These are phyloP conservation scores for Echites panduratus DNA, from an alignment of 257 asterid species.

Conservation along the genomic window DNA sequence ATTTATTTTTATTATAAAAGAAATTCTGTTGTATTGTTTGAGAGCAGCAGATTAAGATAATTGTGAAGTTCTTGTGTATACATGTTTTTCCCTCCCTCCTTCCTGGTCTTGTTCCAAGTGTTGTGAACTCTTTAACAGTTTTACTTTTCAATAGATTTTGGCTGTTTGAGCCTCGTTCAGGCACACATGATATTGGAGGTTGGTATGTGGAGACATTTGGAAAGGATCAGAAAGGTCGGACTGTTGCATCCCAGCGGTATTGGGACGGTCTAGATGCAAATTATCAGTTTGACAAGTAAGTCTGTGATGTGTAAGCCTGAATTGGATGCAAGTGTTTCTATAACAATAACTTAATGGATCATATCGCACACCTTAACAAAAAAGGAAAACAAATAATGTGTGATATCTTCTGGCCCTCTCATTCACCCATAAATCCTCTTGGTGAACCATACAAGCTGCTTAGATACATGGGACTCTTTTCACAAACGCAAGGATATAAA, in stretches of 20 bases:
- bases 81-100: not conserved
- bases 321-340: constrained; percentile 1
- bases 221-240: constrained; percentile 66
- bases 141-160: constrained; percentile 56
- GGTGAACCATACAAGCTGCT: too few relatives aligned
- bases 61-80: not conserved
- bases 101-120: constrained; percentile 16
- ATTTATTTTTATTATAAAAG: too few relatives aligned
- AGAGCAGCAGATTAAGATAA: not conserved
- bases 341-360: not conserved
- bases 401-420: too few relatives aligned
- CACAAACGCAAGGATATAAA: too few relatives aligned
- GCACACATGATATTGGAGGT: constrained; percentile 90
- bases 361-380: not conserved
- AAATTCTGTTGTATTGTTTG: not conserved
- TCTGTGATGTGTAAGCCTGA: constrained; percentile 19
- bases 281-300: constrained; percentile 62
- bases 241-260: constrained; percentile 52
- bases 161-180: constrained; percentile 96
- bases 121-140: constrained; percentile 18
- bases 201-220: constrained; percentile 96
- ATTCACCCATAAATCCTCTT: too few relatives aligned
- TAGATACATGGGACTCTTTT: too few relatives aligned
- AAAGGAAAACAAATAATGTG: too few relatives aligned
- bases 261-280: constrained; percentile 59